phyloP scores from a whole-genome alignment of 2,329 filamentous ascomycete genomes.

The Atkinsonella hypoxylon region DNA sequence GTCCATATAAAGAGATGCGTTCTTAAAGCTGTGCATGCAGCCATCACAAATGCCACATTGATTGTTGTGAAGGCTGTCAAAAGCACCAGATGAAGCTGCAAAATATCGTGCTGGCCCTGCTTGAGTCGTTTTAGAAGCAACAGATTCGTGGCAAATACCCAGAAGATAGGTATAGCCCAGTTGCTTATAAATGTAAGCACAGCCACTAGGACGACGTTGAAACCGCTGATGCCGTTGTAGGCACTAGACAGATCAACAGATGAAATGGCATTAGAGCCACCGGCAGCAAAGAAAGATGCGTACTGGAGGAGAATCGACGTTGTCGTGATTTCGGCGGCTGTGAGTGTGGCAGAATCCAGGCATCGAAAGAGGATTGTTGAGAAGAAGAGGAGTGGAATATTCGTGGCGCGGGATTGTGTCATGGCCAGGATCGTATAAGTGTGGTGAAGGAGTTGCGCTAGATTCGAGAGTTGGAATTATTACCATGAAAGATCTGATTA shows the following conservation, averaged over 20 bases:
- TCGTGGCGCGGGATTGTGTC: conserved; percentile 76
- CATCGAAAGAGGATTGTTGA: conserved; percentile 49
- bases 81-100: conserved; percentile 43
- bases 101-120: conserved; percentile 19
- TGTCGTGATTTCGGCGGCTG: conserved; percentile 48
- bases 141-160: conserved; percentile 55
- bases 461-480: too few relatives aligned
- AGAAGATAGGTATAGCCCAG: conserved; percentile 87
- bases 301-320: conserved; percentile 69
- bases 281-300: conserved; percentile 77
- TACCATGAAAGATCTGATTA: neutral
- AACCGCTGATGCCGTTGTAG: conserved; percentile 81
- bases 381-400: conserved; percentile 73
- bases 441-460: conserved; percentile 46
- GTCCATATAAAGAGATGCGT: conserved; percentile 98
- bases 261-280: conserved; percentile 88
- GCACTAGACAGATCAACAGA: conserved; percentile 90
- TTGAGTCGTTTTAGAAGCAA: conserved; percentile 35
- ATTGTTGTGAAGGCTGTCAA: conserved; percentile 59
- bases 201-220: conserved; percentile 72
- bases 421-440: conserved; percentile 67
- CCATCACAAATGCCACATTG: conserved; percentile 67
- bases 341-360: conserved; percentile 34
- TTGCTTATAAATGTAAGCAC: conserved; percentile 77
- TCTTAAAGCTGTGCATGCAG: conserved; percentile 68